These are phyloP conservation scores for Triangularia verruculosa DNA, from an alignment of 2,329 filamentous ascomycete species.

Conservation along the genomic window DNA sequence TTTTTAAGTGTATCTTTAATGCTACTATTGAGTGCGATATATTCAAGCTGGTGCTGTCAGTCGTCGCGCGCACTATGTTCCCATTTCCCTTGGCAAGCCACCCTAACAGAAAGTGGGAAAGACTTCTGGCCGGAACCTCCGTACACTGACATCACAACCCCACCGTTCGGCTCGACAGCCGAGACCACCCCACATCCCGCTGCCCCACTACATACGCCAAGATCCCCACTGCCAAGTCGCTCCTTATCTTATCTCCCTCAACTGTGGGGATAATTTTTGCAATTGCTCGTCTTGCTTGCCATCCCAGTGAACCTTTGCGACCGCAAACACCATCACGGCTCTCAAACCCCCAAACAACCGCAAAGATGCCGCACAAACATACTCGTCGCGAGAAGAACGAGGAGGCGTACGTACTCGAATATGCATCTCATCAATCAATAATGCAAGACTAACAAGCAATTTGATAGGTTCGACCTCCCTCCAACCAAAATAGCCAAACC, in stretches of 20 bases:
- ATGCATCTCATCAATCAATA: constrained; percentile 28
- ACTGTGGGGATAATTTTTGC: constrained; percentile 12
- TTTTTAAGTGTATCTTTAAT: too few relatives aligned
- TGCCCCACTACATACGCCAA: not conserved
- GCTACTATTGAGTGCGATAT: too few relatives aligned
- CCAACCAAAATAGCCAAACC: constrained; percentile 48
- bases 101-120: too few relatives aligned
- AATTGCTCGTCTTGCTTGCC: not conserved
- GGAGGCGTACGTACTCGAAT: constrained; percentile 43
- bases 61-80: too few relatives aligned
- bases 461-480: constrained; percentile 49
- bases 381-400: constrained; percentile 61
- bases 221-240: not conserved
- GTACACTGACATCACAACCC: not conserved
- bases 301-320: not conserved
- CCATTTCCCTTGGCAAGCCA: too few relatives aligned
- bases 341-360: constrained; percentile 1
- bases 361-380: constrained; percentile 81
- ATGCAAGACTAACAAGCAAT: not conserved
- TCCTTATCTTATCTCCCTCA: constrained; percentile 2
- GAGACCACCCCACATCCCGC: not conserved
- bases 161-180: not conserved
- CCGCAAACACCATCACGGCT: not conserved
- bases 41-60: too few relatives aligned
- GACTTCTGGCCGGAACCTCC: too few relatives aligned